These are phyloP conservation scores for Vitis riparia DNA, from an alignment of 164 flowering plant species.

Conservation along the genomic window DNA sequence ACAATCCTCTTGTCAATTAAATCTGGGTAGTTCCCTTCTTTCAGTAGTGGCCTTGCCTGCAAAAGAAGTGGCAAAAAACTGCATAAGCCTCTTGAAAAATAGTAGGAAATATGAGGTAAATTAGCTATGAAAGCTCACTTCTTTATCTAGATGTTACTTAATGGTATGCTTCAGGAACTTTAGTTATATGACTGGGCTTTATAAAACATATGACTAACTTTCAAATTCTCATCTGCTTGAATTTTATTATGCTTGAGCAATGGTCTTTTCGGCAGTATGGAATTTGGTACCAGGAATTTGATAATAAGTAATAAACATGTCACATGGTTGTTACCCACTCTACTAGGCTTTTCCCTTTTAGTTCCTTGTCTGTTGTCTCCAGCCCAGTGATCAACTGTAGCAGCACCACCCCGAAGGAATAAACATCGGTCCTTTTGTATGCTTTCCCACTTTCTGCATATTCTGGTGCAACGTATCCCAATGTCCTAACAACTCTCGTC, in stretches of 20 bases:
- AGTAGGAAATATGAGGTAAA: not conserved
- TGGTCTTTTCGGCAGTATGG: too few relatives aligned
- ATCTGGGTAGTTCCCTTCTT: constrained; percentile 62
- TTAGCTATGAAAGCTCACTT: too few relatives aligned
- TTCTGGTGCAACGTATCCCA: constrained; percentile 81
- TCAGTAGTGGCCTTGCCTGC: constrained; percentile 76
- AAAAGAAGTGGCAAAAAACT: constrained; percentile 1
- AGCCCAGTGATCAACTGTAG: constrained; percentile 65
- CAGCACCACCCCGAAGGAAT: constrained; percentile 69
- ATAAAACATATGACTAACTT: too few relatives aligned
- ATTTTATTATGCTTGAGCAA: too few relatives aligned
- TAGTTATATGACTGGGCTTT: too few relatives aligned
- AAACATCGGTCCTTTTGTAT: constrained; percentile 71
- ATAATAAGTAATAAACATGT: too few relatives aligned
- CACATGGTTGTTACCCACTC: constrained; percentile 54
- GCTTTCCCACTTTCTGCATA: constrained; percentile 68
- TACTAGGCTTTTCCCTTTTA: constrained; percentile 56
- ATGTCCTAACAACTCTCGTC: constrained; percentile 59
- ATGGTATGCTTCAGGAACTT: too few relatives aligned
- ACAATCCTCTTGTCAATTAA: constrained; percentile 52
- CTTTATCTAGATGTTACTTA: too few relatives aligned
- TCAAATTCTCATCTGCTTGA: too few relatives aligned
- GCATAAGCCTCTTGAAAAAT: not conserved
- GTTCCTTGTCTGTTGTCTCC: constrained; percentile 45
- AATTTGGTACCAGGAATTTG: too few relatives aligned